These are phyloP conservation scores for Kondoa subrosea DNA, from an alignment of 768 basidiomycete genomes.

Conservation along the genomic window DNA sequence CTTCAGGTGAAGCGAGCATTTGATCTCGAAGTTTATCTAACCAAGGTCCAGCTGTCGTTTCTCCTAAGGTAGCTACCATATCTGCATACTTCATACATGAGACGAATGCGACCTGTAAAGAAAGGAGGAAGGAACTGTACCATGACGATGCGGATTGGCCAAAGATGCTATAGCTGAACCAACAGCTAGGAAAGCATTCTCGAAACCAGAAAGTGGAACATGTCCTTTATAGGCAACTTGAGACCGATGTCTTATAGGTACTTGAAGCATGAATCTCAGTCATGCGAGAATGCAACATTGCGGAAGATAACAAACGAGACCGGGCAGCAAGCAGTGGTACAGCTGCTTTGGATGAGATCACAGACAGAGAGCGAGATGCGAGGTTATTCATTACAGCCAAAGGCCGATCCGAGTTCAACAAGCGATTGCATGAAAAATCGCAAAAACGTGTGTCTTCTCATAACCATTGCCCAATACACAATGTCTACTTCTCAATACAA, in stretches of 20 bases:
- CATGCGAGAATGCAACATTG: no score
- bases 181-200: slow-evolving; percentile 65
- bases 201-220: slow-evolving; percentile 59
- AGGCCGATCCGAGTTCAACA: no score
- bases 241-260: neutral
- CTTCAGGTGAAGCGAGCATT: slow-evolving; percentile 46
- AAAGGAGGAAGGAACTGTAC: slow-evolving; percentile 33
- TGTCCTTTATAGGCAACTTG: slow-evolving; percentile 22
- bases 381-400: no score
- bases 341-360: no score
- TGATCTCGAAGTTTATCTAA: slow-evolving; percentile 37
- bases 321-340: no score
- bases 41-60: slow-evolving; percentile 69
- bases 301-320: no score
- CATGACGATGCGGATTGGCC: slow-evolving; percentile 62
- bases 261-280: no score
- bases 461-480: neutral
- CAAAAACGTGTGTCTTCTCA: no score
- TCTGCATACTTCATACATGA: slow-evolving; percentile 39
- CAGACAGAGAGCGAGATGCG: no score
- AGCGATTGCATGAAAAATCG: no score
- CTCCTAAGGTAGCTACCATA: slow-evolving; percentile 85
- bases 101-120: slow-evolving; percentile 1
- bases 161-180: slow-evolving; percentile 74
- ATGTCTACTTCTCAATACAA: slow-evolving; percentile 1